Evolutionary conservation across 352 stramenopile genomes (phyloP), one percentile per base, ranked within the genome.

Genomic region (Pythium inflatum): DNA sequence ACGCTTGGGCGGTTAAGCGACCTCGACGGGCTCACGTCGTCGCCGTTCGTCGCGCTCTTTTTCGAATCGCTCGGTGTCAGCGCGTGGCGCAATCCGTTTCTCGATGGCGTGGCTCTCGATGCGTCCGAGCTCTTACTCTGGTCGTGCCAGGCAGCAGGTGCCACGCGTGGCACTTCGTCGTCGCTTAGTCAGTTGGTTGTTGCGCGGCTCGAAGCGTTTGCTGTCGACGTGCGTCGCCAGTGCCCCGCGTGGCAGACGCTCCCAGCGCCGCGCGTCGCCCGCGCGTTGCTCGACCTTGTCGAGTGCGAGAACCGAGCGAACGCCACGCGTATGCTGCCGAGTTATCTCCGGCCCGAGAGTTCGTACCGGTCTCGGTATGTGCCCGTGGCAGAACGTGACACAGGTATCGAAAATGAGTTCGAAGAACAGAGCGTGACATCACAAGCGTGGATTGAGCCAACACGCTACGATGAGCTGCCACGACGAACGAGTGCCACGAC

Each of bases 51-150:
- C 6, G 64, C 77, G 28, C 69, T 63, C 4, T 75, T 81, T 36
- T 82, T 90, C 33, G 78, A 90, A 28, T 62, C 73, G n/a, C 75
- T 80, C 20, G 71, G 80, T 13, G 78, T 81, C 9, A 77, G 67
- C 30, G 72, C 89, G 43, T 46, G 77, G 11, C 77, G 85, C 16
- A 92, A 92, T 43, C 85, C 85, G 30, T 73, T 92, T 18, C 53
- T 90, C 7, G 85, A 92, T 38, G 85, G 82, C 33, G 74, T 92
- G 7, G 73, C 85, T 1, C 68, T 92, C 13, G 82, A 90, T n/a
- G 81, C 82, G 27, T 90, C 80, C 22, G 85, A 92, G 71, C 66
- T 92, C 38, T 40, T 92, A 70, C 68, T 92, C 3, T 91, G 82
- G 25, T 82, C 81, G 1, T 92, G 85, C 46, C 79, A 90, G 36